Conservation (phyloP, 148 eudicot genomes). For the Rhododendron ovatum region DNA sequence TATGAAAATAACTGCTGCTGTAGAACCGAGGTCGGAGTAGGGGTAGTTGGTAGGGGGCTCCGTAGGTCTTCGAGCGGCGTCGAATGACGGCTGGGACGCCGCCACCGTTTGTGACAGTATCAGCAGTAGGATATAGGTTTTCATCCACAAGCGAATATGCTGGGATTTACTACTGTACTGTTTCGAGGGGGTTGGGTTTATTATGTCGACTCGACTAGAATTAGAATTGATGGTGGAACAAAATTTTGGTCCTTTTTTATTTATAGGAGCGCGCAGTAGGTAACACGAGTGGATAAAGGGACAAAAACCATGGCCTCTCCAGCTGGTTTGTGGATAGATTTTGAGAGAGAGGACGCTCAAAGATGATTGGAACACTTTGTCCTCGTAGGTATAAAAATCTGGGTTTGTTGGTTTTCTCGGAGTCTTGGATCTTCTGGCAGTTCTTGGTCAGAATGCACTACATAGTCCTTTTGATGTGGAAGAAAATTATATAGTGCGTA, state of each 20-base stretch:
- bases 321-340: not conserved
- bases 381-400: too few relatives aligned
- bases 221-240: too few relatives aligned
- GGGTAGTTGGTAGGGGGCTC: not conserved
- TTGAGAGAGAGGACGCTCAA: not conserved
- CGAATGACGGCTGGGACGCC: not conserved
- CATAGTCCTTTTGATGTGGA: too few relatives aligned
- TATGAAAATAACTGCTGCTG: not conserved
- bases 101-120: not conserved
- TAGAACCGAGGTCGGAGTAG: not conserved
- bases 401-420: too few relatives aligned
- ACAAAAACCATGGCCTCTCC: too few relatives aligned
- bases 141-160: not conserved
- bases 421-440: too few relatives aligned
- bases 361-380: not conserved
- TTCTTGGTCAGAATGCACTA: too few relatives aligned
- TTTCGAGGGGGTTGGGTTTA: too few relatives aligned
- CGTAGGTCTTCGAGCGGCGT: not conserved
- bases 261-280: too few relatives aligned
- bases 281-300: too few relatives aligned
- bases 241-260: not conserved
- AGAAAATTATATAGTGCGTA: too few relatives aligned
- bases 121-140: not conserved
- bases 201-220: too few relatives aligned
- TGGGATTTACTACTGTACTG: not conserved